Evolutionary conservation across 176 grass and related monocot species (phyloP), one percentile per base, ranked within the genome.

Genomic region (Poa pratensis): DNA sequence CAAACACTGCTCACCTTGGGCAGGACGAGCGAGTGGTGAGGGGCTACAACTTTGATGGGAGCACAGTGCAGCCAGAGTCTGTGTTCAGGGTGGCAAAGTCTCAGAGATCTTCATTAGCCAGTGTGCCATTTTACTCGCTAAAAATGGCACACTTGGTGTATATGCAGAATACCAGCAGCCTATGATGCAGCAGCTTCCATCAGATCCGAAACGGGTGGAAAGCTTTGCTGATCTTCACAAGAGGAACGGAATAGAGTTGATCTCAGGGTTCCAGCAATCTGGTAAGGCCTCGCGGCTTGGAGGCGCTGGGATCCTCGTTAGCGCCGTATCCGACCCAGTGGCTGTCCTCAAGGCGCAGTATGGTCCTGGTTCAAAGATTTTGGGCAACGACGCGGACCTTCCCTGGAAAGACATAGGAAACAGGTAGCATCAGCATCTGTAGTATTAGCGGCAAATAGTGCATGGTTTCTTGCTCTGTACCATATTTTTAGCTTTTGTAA

Each of bases 401-500:
- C 73, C 90, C 26, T 95, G 90, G 93, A 92, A 87, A 54, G 90
- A 95, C 77, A 82, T 90, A 88, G 90, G 90, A 84, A 87, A 86
- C 72, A 90, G 93, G 86, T 92, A 92, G 88, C 80, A 74, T 54
- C 32, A 91, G 85, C 72, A 57, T 58, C 27, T 18, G 73, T 77
- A 69, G 83, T 73, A 23, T 42, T 81, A 84, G 81, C 20, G 79
- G 81, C 39, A 61, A 32, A 24, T 91, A 87, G 76, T 80, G 85
- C 81, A 84, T 91, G 85, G 57, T 87, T 83, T 94, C 63, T 88
- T 86, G 72, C 81, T 76, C 83, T 95, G 93, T 98, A 90, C 84
- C 71, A 95, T 92, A 93, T 93, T 95, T 93, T 95, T 92, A 93
- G 87, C 84, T 85, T 87, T 87, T 96, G 90, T 96, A 92, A 92